Percentiles rank a stretch among this genome's conserved stretches.
Evolutionary conservation across 371 early-diverging fungal species (phyloP).

Genomic region (Fennellomyces sp.): DNA sequence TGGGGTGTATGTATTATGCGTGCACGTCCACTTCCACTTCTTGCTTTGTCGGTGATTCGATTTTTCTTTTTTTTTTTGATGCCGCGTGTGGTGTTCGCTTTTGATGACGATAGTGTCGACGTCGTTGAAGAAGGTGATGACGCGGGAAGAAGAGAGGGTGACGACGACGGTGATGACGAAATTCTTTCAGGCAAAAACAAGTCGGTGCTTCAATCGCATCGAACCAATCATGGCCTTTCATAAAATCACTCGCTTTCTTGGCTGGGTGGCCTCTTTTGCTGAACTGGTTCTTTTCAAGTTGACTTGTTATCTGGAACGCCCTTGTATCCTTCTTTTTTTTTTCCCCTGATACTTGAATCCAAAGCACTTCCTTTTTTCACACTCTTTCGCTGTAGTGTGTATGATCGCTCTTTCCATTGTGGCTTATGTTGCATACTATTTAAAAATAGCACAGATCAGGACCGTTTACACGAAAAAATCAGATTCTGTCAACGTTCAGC

Average conservation of each 20-base stretch:
- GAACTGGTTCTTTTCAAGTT: no score
- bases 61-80: neutral
- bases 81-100: neutral
- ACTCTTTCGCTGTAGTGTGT: no score
- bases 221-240: neutral
- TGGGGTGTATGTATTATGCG: neutral
- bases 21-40: neutral
- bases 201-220: neutral
- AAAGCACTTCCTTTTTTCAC: no score
- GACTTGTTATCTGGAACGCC: neutral
- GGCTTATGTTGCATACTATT: no score
- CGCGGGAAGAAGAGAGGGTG: neutral
- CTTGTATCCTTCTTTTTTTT: no score
- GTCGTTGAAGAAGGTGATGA: neutral
- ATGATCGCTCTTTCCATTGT: no score
- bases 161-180: neutral
- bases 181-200: neutral
- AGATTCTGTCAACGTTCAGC: no score
- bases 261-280: no score
- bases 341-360: no score
- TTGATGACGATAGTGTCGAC: constrained; percentile 3
- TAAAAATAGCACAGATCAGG: no score
- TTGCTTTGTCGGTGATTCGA: neutral
- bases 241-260: neutral
- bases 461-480: no score